Percentiles rank a stretch among this genome's conserved stretches.
phyloP scores from a whole-genome alignment of 768 basidiomycete genomes.

The Rhodotorula taiwanensis region DNA sequence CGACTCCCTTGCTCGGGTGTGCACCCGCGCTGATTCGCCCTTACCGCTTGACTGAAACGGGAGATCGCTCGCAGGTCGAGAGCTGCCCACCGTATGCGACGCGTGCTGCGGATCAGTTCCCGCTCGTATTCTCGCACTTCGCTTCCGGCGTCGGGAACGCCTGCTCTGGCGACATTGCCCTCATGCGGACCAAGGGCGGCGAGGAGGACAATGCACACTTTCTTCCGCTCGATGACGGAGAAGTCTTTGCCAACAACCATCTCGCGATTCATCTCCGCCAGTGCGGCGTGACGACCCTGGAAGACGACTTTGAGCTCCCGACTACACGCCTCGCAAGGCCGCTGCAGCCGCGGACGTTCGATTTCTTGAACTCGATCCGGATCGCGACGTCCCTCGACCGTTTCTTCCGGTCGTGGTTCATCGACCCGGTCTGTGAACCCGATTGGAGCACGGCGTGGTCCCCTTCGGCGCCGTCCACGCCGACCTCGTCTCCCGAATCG shows the following conservation, averaged over 20 bases:
- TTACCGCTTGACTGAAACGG: neutral
- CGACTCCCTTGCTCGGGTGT: too few species aligned
- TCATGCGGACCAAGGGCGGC: neutral
- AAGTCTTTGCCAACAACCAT: constrained; percentile 16
- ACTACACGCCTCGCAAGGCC: too few species aligned
- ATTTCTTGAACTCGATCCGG: neutral
- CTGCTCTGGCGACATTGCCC: neutral
- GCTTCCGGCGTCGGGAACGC: neutral
- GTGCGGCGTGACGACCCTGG: too few species aligned
- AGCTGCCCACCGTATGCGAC: constrained; percentile 7
- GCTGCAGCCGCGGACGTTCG: neutral
- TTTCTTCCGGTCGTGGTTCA: constrained; percentile 3
- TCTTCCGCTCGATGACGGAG: constrained; percentile 23
- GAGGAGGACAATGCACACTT: neutral
- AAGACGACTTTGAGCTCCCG: too few species aligned
- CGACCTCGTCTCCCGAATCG: neutral
- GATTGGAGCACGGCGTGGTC: neutral
- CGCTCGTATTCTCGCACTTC: constrained; percentile 19
- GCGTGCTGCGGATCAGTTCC: neutral
- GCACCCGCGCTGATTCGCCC: neutral
- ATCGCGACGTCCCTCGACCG: constrained; percentile 16
- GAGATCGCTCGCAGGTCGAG: constrained; percentile 8
- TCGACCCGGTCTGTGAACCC: neutral
- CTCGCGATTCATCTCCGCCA: neutral
- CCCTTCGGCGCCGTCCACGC: neutral